Conservation (phyloP, 2,329 filamentous ascomycete species). For the Chaetomium strumarium region DNA sequence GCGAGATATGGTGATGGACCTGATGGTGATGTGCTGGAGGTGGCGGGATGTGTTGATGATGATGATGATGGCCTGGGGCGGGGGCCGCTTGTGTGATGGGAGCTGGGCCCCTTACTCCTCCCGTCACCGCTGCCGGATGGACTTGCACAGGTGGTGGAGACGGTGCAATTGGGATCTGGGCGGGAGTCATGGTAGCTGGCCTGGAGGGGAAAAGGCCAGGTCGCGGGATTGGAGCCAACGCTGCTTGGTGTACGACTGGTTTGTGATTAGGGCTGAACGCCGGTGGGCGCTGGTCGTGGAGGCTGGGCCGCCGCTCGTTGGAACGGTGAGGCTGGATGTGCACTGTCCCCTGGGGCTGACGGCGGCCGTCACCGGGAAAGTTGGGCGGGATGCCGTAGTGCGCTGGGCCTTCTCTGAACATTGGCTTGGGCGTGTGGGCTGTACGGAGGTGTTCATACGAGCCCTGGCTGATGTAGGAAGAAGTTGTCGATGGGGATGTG, state of each 20-base stretch:
- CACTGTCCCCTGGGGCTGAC: not conserved
- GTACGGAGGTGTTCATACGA: not conserved
- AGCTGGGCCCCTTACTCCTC: not conserved
- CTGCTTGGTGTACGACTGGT: not conserved
- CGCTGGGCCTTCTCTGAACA: not conserved
- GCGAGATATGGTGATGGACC: not conserved
- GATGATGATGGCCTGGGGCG: not conserved
- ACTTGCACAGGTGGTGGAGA: not conserved
- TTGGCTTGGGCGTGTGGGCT: not conserved
- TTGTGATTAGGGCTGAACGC: not conserved
- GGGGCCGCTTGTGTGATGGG: not conserved
- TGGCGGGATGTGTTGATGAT: not conserved
- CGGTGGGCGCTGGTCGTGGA: not conserved
- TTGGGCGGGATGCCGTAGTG: conserved; percentile 9
- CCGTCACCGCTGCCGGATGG: not conserved
- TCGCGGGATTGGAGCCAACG: not conserved
- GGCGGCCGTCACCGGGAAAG: not conserved
- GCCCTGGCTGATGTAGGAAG: not conserved
- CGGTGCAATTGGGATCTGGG: not conserved
- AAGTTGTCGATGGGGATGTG: conserved; percentile 1
- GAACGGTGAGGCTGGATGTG: conserved; percentile 1
- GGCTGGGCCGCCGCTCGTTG: not conserved
- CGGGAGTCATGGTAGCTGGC: not conserved
- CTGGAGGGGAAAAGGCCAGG: not conserved
- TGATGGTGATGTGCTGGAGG: not conserved